Evolutionary conservation across 2,329 filamentous ascomycete genomes (phyloP), one percentile per base, ranked within the genome.

Genomic region (Berkeleyomyces basicola): DNA sequence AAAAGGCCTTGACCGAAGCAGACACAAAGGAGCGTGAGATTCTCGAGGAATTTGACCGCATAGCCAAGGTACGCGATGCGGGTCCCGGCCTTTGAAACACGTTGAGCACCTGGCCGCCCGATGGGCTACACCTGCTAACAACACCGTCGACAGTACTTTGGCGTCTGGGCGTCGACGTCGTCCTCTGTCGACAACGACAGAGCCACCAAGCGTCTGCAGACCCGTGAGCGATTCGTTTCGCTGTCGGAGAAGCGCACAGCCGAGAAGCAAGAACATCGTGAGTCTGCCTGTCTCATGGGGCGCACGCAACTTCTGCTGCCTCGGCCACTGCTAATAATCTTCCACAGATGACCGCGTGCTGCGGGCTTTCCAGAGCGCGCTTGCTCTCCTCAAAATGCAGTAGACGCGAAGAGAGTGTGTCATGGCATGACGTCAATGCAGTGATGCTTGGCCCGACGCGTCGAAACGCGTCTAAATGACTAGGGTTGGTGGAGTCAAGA

Each of bases 241-340:
- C 77, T 89, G 51, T 82, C 86, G 0, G 91, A 96, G 71, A 76
- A 82, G 46, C 80, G 78, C 36, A 77, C 95, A 63, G 82, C 84
- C 61, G 79, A 85, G 67, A 93, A 87, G 70, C 86, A 90, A 69
- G 78, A 85, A 65, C 90, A 96, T 69, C 88, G 90, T 95, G 75
- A 75, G 87, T 74, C 43, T 14, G 7, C 7, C 9, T 53, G 3
- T 10, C 36, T 61, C 49, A 58, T 31, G 36, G 7, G 46, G n/a
- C n/a, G n/a, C 44, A 47, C 3, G 44, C 3, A 7, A 49, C 10
- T 7, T n/a, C 6, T 49, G 31, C 10, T 49, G 31, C 46, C n/a
- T 4, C 31, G 10, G n/a, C 3, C 7, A 6, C 6, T 23, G 36
- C 51, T 55, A 16, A 55, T 16, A 42, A 23, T 6, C 44, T 59